Evolutionary conservation across 1,284 basidiomycete genomes (phyloP).

Genomic region (Sporisorium graminicola): DNA sequence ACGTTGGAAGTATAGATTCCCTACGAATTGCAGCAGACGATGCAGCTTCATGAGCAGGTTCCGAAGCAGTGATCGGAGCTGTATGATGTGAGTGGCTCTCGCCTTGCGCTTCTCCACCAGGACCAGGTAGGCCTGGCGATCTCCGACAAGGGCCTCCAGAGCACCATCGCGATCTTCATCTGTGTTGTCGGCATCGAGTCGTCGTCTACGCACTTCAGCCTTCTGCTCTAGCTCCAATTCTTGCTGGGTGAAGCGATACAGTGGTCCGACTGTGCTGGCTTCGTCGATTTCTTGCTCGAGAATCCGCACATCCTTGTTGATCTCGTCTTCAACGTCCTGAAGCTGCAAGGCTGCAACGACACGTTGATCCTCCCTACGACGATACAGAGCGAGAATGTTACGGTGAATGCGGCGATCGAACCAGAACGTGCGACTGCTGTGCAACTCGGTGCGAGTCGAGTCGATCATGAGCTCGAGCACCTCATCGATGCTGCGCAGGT

Average conservation of each 20-base stretch:
- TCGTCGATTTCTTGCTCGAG: conserved; percentile 44
- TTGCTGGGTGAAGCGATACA: conserved; percentile 46
- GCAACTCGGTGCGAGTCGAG: conserved; percentile 42
- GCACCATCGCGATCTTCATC: conserved; percentile 20
- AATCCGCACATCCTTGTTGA: conserved; percentile 17
- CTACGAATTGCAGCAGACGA: conserved; percentile 58
- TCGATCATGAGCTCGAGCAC: conserved; percentile 66
- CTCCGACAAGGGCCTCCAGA: conserved; percentile 15
- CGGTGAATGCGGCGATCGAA: conserved; percentile 50
- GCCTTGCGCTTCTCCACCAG: conserved; percentile 34
- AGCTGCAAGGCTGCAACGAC: conserved; percentile 33
- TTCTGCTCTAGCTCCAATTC: conserved; percentile 39
- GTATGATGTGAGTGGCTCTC: conserved; percentile 30
- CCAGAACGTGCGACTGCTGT: conserved; percentile 32
- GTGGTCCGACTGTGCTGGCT: conserved; percentile 38
- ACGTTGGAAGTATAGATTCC: conserved; percentile 63
- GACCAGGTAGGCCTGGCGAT: conserved; percentile 22
- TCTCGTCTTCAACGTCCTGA: conserved; percentile 40
- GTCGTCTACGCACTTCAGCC: conserved; percentile 21
- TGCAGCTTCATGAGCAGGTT: conserved; percentile 56
- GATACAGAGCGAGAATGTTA: conserved; percentile 56
- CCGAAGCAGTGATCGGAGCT: conserved; percentile 46
- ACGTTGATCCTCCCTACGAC: conserved; percentile 46
- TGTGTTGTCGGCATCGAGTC: neutral
- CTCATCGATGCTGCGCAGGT: conserved; percentile 64